phyloP scores from a whole-genome alignment of 148 eudicot species.

The Camellia granthamiana region DNA sequence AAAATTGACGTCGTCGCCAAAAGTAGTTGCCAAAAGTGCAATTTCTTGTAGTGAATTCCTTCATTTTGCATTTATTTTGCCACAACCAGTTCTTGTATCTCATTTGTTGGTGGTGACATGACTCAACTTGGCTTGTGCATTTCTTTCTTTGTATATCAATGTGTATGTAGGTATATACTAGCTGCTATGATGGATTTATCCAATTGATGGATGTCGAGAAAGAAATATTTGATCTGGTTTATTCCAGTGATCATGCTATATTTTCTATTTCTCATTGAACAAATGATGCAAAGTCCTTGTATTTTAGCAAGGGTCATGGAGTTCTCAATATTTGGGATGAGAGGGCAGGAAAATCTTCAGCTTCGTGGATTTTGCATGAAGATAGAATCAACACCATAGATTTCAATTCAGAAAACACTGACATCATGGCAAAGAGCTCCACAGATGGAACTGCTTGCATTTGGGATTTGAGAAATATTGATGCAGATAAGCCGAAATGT shows the following conservation, averaged over 20 bases:
- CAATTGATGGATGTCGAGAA: constrained; percentile 72
- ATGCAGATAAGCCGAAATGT: constrained; percentile 27
- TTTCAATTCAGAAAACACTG: constrained; percentile 46
- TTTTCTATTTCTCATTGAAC: constrained; percentile 60
- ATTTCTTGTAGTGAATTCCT: too few species aligned
- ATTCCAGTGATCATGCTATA: constrained; percentile 39
- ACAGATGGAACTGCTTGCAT: constrained; percentile 65
- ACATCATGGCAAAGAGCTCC: constrained; percentile 77
- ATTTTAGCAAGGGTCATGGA: too few species aligned
- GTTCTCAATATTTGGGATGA: too few species aligned
- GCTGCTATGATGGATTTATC: constrained; percentile 14
- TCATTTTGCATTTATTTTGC: too few species aligned
- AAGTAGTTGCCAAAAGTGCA: too few species aligned
- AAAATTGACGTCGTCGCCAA: too few species aligned
- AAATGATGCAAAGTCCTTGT: constrained; percentile 25
- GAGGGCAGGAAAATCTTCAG: too few species aligned
- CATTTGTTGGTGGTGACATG: too few species aligned
- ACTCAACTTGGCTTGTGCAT: too few species aligned
- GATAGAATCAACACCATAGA: constrained; percentile 30
- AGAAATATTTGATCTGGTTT: constrained; percentile 52
- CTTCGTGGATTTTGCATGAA: too few species aligned
- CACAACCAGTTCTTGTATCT: neutral
- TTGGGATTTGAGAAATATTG: constrained; percentile 81
- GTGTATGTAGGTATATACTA: too few species aligned
- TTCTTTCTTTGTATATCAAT: too few species aligned